Evolutionary conservation across 306 rosid species (phyloP).

Genomic region (Lupinus albus): DNA sequence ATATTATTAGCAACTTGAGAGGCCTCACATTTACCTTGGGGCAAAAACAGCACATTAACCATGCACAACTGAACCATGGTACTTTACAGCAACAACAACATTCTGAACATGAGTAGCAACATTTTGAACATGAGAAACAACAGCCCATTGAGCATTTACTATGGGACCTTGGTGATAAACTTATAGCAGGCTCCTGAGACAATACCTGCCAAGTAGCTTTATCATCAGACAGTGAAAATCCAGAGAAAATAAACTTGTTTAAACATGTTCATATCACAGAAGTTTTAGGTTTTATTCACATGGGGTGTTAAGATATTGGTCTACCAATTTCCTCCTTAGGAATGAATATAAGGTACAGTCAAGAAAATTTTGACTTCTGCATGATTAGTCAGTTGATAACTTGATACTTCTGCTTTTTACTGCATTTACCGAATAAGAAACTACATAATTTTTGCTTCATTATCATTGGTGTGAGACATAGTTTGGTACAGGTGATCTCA

Average conservation of each 20-base stretch:
- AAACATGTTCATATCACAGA: slow-evolving; percentile 1
- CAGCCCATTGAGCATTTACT: slow-evolving; percentile 29
- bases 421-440: neutral
- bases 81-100: neutral
- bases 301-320: neutral
- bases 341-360: neutral
- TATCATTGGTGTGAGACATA: too few relatives aligned
- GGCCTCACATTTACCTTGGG: slow-evolving; percentile 12
- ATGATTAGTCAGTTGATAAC: neutral
- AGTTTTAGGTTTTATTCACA: neutral
- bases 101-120: too few relatives aligned
- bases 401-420: neutral
- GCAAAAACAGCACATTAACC: slow-evolving; percentile 12
- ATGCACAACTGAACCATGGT: slow-evolving; percentile 13
- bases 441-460: too few relatives aligned
- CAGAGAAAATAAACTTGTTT: slow-evolving; percentile 8
- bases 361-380: neutral
- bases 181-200: neutral
- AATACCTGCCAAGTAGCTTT: slow-evolving; percentile 1
- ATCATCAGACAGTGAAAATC: neutral
- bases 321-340: neutral
- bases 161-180: neutral
- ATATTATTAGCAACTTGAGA: neutral
- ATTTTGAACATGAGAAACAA: slow-evolving; percentile 20
- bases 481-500: too few relatives aligned